A percentile compares a stretch with the other conserved stretches of the same genome.
phyloP scores from a whole-genome alignment of 2,329 filamentous ascomycete species.

The Venturia aucupariae region DNA sequence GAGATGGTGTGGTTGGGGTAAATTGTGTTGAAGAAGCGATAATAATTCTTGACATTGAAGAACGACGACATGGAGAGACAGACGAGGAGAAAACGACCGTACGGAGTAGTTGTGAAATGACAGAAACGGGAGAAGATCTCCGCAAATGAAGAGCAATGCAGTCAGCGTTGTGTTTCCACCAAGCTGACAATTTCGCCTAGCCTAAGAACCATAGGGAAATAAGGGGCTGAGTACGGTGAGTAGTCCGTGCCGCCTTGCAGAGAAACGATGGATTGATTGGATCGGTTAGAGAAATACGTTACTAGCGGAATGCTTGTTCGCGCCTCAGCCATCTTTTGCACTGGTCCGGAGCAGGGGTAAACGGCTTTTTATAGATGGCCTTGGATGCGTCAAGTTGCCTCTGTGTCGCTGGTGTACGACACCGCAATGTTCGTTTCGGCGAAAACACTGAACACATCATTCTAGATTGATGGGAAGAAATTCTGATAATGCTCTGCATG shows the following conservation, averaged over 20 bases:
- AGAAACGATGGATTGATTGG: not conserved
- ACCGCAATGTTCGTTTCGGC: not conserved
- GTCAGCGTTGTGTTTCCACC: not conserved
- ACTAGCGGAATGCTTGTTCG: not conserved
- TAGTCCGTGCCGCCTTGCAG: not conserved
- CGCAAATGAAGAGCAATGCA: not conserved
- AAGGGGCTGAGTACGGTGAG: not conserved
- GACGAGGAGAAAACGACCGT: not conserved
- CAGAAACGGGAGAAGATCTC: not conserved
- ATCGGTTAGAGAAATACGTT: not conserved
- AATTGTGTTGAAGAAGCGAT: not conserved
- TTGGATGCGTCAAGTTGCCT: not conserved
- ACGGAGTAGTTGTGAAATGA: not conserved
- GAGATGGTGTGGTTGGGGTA: not conserved
- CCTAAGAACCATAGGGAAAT: not conserved
- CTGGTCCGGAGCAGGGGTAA: not conserved
- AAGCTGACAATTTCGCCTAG: not conserved
- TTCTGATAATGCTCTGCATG: too few species aligned
- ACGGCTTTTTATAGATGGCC: not conserved
- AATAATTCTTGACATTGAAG: constrained; percentile 4
- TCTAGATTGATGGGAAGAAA: not conserved
- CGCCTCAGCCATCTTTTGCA: not conserved
- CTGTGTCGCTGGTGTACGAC: not conserved
- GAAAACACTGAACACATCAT: not conserved
- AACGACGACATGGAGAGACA: not conserved